Conservation (phyloP, 2,329 filamentous ascomycete species). For the Magnaporthiopsis rhizophila region DNA sequence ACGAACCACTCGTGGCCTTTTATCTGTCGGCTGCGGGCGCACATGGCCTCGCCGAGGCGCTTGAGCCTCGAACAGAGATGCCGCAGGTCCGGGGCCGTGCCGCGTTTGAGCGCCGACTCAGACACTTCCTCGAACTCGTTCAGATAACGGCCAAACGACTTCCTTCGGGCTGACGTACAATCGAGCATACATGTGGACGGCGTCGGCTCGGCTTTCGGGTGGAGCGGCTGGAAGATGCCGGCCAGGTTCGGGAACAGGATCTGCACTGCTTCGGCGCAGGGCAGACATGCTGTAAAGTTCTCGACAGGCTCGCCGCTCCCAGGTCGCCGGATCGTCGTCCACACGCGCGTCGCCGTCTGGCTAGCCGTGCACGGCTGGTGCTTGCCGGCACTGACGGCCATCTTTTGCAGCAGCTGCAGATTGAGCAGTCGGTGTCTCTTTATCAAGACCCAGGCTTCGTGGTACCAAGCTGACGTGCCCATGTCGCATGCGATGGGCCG, state of each 20-base stretch:
- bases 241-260: conserved; percentile 64
- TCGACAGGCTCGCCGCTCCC: conserved; percentile 54
- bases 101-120: conserved; percentile 38
- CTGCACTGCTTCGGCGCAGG: conserved; percentile 66
- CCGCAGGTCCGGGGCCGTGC: conserved; percentile 45
- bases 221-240: conserved; percentile 53
- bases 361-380: conserved; percentile 51
- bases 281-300: conserved; percentile 67
- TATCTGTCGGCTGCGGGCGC: conserved; percentile 54
- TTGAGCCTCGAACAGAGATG: conserved; percentile 57
- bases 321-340: conserved; percentile 69
- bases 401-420: conserved; percentile 59
- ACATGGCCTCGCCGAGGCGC: conserved; percentile 54
- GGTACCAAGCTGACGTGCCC: conserved; percentile 68
- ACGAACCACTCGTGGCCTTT: conserved; percentile 66
- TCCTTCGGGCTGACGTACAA: neutral
- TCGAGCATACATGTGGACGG: conserved; percentile 52
- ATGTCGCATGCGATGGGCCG: conserved; percentile 67
- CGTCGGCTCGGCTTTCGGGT: conserved; percentile 36
- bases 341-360: conserved; percentile 49
- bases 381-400: conserved; percentile 55
- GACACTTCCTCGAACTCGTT: conserved; percentile 51
- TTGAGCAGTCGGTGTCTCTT: conserved; percentile 60
- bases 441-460: conserved; percentile 75
- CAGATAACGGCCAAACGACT: conserved; percentile 38